Conservation (phyloP, 257 asterid species). For the Penstemon newberryi region DNA sequence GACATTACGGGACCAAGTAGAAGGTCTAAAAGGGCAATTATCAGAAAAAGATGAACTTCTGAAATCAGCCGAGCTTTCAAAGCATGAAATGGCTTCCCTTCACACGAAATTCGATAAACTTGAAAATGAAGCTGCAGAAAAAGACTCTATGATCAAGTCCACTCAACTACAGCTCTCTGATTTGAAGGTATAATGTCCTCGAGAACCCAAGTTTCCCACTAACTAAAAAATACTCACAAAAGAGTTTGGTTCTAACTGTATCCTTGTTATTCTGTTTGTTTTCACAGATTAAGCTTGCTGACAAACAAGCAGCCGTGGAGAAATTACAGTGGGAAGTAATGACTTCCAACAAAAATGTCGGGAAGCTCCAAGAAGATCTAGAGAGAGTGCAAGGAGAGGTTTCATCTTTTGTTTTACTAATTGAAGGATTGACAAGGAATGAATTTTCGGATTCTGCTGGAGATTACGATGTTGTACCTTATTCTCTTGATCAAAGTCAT, state of each 20-base stretch:
- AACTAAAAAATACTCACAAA: background rate
- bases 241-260: background rate
- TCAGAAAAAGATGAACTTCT: conserved; percentile 82
- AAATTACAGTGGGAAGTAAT: conserved; percentile 87
- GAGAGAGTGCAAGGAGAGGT: conserved; percentile 62
- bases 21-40: conserved; percentile 65
- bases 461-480: conserved; percentile 49
- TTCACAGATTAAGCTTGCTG: conserved; percentile 82
- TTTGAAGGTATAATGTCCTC: conserved; percentile 56
- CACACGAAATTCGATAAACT: conserved; percentile 50
- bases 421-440: conserved; percentile 63
- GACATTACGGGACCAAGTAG: conserved; percentile 66
- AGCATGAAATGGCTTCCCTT: conserved; percentile 58
- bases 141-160: conserved; percentile 65
- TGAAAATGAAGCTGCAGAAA: conserved; percentile 56
- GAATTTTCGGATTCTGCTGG: conserved; percentile 33
- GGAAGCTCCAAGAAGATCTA: conserved; percentile 72
- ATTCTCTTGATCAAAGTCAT: conserved; percentile 39
- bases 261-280: conserved; percentile 5
- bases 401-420: conserved; percentile 58
- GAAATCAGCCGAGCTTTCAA: conserved; percentile 60
- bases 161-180: conserved; percentile 82
- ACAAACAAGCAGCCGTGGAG: conserved; percentile 96
- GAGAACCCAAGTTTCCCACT: background rate
- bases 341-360: conserved; percentile 70